These are phyloP conservation scores for Sporothrix variecibatus DNA, from an alignment of 2,329 filamentous ascomycete species.

Conservation along the genomic window DNA sequence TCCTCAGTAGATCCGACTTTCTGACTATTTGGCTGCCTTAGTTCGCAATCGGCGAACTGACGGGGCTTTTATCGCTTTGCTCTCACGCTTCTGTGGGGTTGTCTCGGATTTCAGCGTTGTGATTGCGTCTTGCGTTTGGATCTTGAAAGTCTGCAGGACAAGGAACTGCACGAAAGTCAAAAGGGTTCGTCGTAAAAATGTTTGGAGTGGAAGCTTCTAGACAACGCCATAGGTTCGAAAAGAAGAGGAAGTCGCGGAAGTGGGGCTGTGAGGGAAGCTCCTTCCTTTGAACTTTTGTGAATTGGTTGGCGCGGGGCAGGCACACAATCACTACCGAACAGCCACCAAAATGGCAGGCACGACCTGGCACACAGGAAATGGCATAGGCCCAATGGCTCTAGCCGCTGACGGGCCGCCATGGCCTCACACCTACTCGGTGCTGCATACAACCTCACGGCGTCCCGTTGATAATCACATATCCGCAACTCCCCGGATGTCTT, in stretches of 20 bases:
- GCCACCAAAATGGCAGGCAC: not conserved
- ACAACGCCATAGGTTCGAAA: conserved; percentile 24
- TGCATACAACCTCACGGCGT: not conserved
- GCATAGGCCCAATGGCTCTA: not conserved
- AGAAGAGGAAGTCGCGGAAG: not conserved
- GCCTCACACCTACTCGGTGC: not conserved
- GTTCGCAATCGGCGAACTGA: not conserved
- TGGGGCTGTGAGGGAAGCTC: conserved; percentile 21
- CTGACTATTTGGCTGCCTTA: not conserved
- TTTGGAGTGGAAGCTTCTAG: conserved; percentile 28
- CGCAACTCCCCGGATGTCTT: too few relatives aligned
- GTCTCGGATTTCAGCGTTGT: not conserved
- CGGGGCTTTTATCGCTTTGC: not conserved
- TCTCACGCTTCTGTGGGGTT: not conserved
- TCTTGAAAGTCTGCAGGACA: not conserved
- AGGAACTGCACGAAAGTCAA: not conserved
- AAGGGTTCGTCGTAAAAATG: not conserved
- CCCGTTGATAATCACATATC: not conserved
- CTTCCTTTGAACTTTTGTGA: not conserved
- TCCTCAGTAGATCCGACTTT: not conserved
- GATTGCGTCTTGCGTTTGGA: not conserved
- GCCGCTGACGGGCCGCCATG: conserved; percentile 5
- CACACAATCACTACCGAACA: not conserved
- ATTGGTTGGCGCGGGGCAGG: conserved; percentile 2
- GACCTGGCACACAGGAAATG: not conserved